Base-by-base conservation (phyloP, 2,329 filamentous ascomycete genomes). In the Fusarium nanum region DNA sequence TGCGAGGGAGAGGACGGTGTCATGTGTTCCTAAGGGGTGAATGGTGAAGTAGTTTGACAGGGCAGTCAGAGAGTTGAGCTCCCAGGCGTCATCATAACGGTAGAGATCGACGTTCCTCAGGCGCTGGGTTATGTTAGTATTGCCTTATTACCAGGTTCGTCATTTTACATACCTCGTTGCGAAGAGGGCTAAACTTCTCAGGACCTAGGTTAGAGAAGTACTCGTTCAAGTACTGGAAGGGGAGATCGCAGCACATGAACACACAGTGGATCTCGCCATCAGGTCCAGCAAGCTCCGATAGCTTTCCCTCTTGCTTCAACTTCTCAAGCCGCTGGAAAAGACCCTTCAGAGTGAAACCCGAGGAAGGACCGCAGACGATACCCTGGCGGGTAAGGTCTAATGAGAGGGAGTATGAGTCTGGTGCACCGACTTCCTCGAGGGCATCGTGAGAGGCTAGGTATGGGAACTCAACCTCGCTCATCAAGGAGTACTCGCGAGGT, bases 191-290 rank as follows among this genome's bases (percentile, higher is more conserved):
- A 74, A 88, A 88, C 52, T 84, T 77, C 18, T 82, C 79, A 2
- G 79, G 71, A 1, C 81, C 82, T 9, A 89, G 76, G 64, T 87
- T 88, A 47, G 84, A 78, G 64, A 88, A 89, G 73, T 89, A 89
- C 69, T 87, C 85, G 32, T 84, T 81, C 50, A 89, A 80, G 68
- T 89, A 89, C 73, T 89, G 87, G 70, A 89, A 89, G 1, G 88
- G 88, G 22, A 90, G 76, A 66, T 90, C 88, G 63, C 87, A 88
- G 76, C 87, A 90, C 32, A 89, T 78, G 75, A 90, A 90, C 5
- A 88, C 86, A 47, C 85, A 87, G 55, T 85, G 79, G 12, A 84
- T 80, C 81, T 83, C 78, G 5, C 84, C 83, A 47, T 83, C 79
- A 3, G 79, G 76, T 4, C 83, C 83, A 6, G 82, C 79, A 12